These are phyloP conservation scores for Gossypium rotundifolium DNA, from an alignment of 345 rosid genomes.

Conservation along the genomic window DNA sequence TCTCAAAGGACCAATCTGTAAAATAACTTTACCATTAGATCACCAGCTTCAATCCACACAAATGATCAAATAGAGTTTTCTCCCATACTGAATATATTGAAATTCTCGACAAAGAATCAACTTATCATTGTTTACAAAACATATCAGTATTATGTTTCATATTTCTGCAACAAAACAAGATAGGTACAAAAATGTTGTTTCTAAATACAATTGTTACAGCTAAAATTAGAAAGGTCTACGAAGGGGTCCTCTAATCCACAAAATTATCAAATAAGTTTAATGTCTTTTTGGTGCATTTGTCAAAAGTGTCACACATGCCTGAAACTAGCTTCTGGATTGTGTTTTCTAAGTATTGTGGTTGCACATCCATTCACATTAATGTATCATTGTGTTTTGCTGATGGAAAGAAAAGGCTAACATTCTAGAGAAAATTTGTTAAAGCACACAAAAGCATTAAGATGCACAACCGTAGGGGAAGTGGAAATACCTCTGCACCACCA, in stretches of 20 bases:
- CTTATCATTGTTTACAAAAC: neutral
- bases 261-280: neutral
- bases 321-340: slow-evolving; percentile 3
- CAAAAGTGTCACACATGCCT: neutral
- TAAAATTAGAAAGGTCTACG: neutral
- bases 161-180: neutral
- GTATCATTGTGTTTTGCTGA: slow-evolving; percentile 4
- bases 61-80: neutral
- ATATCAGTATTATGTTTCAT: neutral
- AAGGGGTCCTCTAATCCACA: slow-evolving; percentile 2
- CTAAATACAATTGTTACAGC: neutral
- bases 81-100: neutral
- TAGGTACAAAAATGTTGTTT: neutral
- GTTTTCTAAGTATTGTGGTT: slow-evolving; percentile 1
- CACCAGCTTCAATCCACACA: slow-evolving; percentile 9
- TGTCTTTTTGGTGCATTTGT: neutral
- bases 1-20: slow-evolving; percentile 95
- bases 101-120: neutral
- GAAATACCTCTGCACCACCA: slow-evolving; percentile 91
- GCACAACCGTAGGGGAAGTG: slow-evolving; percentile 11
- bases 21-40: slow-evolving; percentile 20
- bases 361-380: neutral
- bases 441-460: slow-evolving; percentile 1
- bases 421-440: neutral
- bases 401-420: neutral